These are phyloP conservation scores for Tetrapisispora pingtungensis DNA, from an alignment of 805 yeast genomes.

Conservation along the genomic window DNA sequence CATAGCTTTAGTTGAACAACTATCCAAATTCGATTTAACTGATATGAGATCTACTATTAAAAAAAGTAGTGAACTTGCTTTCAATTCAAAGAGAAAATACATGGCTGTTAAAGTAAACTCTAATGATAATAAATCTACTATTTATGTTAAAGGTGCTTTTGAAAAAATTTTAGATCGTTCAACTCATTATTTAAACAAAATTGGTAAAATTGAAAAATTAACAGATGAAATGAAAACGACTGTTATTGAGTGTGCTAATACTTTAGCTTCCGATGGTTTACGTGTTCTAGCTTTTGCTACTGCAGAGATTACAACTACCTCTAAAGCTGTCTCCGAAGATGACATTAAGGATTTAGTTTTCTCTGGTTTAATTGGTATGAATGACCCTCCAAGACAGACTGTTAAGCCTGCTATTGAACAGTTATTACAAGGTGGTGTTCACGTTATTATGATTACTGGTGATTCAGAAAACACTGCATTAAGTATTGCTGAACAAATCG, in stretches of 20 bases:
- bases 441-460: slow-evolving; percentile 97
- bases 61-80: slow-evolving; percentile 69
- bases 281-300: slow-evolving; percentile 78
- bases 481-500: slow-evolving; percentile 80
- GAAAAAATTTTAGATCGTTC: slow-evolving; percentile 62
- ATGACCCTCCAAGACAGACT: slow-evolving; percentile 92
- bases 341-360: slow-evolving; percentile 58
- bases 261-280: slow-evolving; percentile 72
- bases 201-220: slow-evolving; percentile 51
- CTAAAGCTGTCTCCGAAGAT: slow-evolving; percentile 22
- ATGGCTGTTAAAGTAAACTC: slow-evolving; percentile 73
- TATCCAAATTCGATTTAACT: slow-evolving; percentile 57
- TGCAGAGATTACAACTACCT: slow-evolving; percentile 29
- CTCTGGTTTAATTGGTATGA: slow-evolving; percentile 88
- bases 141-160: slow-evolving; percentile 83
- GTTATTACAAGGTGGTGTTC: slow-evolving; percentile 86
- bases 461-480: slow-evolving; percentile 82
- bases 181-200: slow-evolving; percentile 45
- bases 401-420: slow-evolving; percentile 67
- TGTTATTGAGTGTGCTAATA: slow-evolving; percentile 49
- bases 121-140: slow-evolving; percentile 44
- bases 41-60: slow-evolving; percentile 53
- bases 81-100: slow-evolving; percentile 73
- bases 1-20: slow-evolving; percentile 73
- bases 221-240: slow-evolving; percentile 38